Conservation (phyloP, 2,329 filamentous ascomycete genomes). For the Penicillium janthinellum region DNA sequence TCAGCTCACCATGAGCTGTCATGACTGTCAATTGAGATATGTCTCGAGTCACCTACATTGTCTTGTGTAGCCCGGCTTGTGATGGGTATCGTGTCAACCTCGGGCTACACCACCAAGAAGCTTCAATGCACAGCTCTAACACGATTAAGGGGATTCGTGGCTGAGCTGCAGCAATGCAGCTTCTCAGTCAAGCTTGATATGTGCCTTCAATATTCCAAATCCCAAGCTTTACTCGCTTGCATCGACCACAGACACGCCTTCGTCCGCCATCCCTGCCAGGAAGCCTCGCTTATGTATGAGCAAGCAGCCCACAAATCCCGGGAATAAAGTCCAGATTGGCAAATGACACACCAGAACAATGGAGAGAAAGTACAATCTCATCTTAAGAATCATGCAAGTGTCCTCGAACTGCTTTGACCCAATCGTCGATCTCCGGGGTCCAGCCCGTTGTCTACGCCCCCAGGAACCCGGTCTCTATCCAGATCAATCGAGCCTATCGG, state of each 20-base stretch:
- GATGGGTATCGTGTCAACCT: not conserved
- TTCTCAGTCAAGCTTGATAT: not conserved
- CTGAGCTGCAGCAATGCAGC: not conserved
- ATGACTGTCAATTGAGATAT: not conserved
- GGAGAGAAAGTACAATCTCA: not conserved
- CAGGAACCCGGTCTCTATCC: not conserved
- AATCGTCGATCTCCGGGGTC: slow-evolving; percentile 1
- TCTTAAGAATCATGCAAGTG: not conserved
- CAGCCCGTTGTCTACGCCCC: not conserved
- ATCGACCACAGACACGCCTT: slow-evolving; percentile 3
- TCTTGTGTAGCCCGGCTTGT: not conserved
- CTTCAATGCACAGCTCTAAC: not conserved
- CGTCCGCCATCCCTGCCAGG: not conserved
- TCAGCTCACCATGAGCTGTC: not conserved
- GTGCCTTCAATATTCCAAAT: not conserved
- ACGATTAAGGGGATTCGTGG: not conserved
- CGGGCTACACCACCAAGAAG: not conserved
- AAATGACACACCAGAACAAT: slow-evolving; percentile 2
- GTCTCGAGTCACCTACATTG: not conserved
- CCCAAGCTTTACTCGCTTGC: not conserved
- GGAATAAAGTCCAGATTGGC: slow-evolving; percentile 1
- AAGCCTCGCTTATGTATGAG: slow-evolving; percentile 12
- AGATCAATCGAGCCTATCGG: not conserved
- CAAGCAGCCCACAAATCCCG: not conserved
- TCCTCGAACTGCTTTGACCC: not conserved